These are phyloP conservation scores for Aspergillus unguis DNA, from an alignment of 2,329 filamentous ascomycete species.

Conservation along the genomic window DNA sequence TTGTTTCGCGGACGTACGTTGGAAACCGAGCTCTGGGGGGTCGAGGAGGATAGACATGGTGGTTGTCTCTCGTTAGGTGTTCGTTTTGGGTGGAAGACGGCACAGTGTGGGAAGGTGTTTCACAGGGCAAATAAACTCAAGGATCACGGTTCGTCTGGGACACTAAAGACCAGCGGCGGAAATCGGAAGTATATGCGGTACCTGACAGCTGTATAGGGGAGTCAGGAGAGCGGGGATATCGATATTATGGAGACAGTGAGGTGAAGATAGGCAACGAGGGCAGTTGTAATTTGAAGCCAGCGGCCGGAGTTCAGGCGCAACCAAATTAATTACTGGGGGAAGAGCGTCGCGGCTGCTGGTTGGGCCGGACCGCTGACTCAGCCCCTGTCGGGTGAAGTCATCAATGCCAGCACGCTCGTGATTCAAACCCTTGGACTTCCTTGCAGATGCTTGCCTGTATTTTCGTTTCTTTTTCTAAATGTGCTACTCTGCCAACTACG, in stretches of 20 bases:
- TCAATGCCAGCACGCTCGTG: neutral
- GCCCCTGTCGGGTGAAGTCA: conserved; percentile 37
- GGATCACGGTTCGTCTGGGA: neutral
- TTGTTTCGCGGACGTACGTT: conserved; percentile 55
- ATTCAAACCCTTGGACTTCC: neutral
- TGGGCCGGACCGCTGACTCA: conserved; percentile 23
- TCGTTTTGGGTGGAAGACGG: conserved; percentile 16
- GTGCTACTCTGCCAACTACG: neutral
- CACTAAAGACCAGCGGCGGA: neutral
- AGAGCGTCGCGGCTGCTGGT: conserved; percentile 15
- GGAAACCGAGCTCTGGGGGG: conserved; percentile 87
- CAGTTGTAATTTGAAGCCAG: conserved; percentile 6
- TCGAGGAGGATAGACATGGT: conserved; percentile 94
- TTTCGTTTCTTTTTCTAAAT: no score
- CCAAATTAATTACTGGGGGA: conserved; percentile 12
- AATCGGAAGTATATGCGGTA: neutral
- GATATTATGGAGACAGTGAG: conserved; percentile 3
- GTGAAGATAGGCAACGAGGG: neutral
- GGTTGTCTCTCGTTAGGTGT: conserved; percentile 18
- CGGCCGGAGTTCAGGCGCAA: conserved; percentile 3
- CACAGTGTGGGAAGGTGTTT: conserved; percentile 10
- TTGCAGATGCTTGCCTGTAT: neutral
- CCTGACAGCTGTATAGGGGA: neutral
- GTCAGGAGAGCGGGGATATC: neutral
- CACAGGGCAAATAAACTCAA: conserved; percentile 7